phyloP scores from a whole-genome alignment of 805 yeast species.

The Trichomonascus vanleenenianus region DNA sequence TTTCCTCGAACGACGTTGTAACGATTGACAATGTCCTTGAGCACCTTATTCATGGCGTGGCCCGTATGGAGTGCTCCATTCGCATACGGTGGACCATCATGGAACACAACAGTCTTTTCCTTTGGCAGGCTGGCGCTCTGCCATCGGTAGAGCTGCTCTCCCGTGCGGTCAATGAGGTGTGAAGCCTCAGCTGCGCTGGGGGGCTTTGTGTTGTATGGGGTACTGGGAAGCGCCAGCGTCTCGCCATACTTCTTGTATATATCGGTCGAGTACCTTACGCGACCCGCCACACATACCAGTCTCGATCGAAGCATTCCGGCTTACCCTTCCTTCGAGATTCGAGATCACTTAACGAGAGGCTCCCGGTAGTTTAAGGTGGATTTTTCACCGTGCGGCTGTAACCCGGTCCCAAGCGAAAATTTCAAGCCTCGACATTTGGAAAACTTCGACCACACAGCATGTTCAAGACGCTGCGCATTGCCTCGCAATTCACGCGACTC shows the following conservation, averaged over 20 bases:
- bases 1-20: conserved; percentile 56
- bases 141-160: conserved; percentile 53
- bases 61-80: conserved; percentile 90
- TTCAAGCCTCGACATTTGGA: too few relatives aligned
- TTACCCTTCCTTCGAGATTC: too few relatives aligned
- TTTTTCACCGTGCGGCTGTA: too few relatives aligned
- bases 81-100: conserved; percentile 99
- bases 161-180: conserved; percentile 9
- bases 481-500: too few relatives aligned
- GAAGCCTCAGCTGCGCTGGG: conserved; percentile 6
- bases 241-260: conserved; percentile 14
- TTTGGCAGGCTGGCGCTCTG: conserved; percentile 34
- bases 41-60: conserved; percentile 82
- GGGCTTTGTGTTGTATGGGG: conserved; percentile 12
- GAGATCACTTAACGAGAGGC: too few relatives aligned
- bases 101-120: conserved; percentile 48
- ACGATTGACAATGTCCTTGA: conserved; percentile 80
- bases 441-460: too few relatives aligned
- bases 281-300: too few relatives aligned
- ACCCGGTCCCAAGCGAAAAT: too few relatives aligned
- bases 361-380: too few relatives aligned
- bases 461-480: too few relatives aligned
- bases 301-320: too few relatives aligned
- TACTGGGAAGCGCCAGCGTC: conserved; percentile 14
- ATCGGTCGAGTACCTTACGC: not conserved